A percentile compares a stretch with the other conserved stretches of the same genome.
Evolutionary conservation across 192 early-diverging fungal genomes (phyloP).

Genomic region (Paraglomus occultum): DNA sequence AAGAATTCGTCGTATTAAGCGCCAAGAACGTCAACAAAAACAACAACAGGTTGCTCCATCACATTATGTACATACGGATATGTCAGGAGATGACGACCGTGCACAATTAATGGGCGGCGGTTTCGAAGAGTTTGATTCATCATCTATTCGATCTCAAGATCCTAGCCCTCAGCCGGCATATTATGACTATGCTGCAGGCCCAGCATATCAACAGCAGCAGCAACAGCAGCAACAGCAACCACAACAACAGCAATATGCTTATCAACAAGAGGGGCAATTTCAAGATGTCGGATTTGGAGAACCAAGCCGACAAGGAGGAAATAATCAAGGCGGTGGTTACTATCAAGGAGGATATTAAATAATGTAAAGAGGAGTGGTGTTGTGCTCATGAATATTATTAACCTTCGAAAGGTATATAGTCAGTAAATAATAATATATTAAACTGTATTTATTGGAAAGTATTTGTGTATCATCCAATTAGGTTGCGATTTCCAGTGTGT

Average conservation of each 20-base stretch:
- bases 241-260: background rate
- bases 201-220: conserved; percentile 14
- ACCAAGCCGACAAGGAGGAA: background rate
- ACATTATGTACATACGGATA: background rate
- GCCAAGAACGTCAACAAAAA: conserved; percentile 41
- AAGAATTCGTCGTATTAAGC: conserved; percentile 71
- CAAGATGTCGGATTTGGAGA: background rate
- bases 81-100: conserved; percentile 25
- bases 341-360: too few relatives aligned
- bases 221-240: conserved; percentile 11
- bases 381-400: too few relatives aligned
- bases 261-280: conserved; percentile 7
- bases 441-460: too few relatives aligned
- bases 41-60: conserved; percentile 39
- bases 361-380: too few relatives aligned
- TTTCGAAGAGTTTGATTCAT: background rate
- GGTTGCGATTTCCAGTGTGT: too few relatives aligned
- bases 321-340: background rate
- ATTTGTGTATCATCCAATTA: too few relatives aligned
- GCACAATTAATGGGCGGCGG: conserved; percentile 27
- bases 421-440: too few relatives aligned
- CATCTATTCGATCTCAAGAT: conserved; percentile 17
- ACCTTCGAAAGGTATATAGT: too few relatives aligned
- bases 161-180: conserved; percentile 40
- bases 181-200: conserved; percentile 33